These are phyloP conservation scores for Neonectria coccinea DNA, from an alignment of 2,329 filamentous ascomycete genomes.

Conservation along the genomic window DNA sequence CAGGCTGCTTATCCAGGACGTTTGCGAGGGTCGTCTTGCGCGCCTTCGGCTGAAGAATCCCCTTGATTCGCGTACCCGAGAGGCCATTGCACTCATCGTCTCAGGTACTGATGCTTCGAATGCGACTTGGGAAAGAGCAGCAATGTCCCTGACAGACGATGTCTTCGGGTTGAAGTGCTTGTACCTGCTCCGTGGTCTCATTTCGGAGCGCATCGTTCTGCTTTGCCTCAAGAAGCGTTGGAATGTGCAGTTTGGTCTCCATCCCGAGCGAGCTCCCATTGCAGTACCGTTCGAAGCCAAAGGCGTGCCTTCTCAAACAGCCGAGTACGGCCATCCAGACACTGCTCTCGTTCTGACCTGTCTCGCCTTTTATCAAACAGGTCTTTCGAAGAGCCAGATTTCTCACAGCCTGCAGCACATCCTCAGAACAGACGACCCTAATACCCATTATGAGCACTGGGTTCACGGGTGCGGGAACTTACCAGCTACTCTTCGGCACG, in stretches of 20 bases:
- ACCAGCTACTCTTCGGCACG: too few relatives aligned
- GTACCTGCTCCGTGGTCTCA: conserved; percentile 70
- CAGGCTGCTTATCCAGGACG: too few relatives aligned
- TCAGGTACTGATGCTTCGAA: too few relatives aligned
- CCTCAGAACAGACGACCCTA: conserved; percentile 66
- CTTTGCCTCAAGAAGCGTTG: conserved; percentile 71
- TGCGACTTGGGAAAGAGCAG: too few relatives aligned
- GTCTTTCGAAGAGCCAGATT: conserved; percentile 63
- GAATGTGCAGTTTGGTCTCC: conserved; percentile 74
- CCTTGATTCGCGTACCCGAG: too few relatives aligned
- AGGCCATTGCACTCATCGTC: too few relatives aligned
- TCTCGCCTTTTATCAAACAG: conserved; percentile 74
- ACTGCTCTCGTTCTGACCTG: conserved; percentile 74
- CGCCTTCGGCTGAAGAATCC: too few relatives aligned
- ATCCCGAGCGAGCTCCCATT: conserved; percentile 66
- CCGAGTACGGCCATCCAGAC: conserved; percentile 77
- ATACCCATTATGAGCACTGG: conserved; percentile 66
- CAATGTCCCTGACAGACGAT: conserved; percentile 40
- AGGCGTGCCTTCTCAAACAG: conserved; percentile 69
- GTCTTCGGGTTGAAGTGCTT: conserved; percentile 51
- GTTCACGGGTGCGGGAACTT: conserved; percentile 32
- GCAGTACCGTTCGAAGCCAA: conserved; percentile 77
- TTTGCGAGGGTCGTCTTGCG: too few relatives aligned
- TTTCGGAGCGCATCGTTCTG: conserved; percentile 68
- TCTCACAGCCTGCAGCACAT: conserved; percentile 62